Evolutionary conservation across 805 yeast species (phyloP), one percentile per base, ranked within the genome.

Genomic region (Metschnikowia cerradonensis): DNA sequence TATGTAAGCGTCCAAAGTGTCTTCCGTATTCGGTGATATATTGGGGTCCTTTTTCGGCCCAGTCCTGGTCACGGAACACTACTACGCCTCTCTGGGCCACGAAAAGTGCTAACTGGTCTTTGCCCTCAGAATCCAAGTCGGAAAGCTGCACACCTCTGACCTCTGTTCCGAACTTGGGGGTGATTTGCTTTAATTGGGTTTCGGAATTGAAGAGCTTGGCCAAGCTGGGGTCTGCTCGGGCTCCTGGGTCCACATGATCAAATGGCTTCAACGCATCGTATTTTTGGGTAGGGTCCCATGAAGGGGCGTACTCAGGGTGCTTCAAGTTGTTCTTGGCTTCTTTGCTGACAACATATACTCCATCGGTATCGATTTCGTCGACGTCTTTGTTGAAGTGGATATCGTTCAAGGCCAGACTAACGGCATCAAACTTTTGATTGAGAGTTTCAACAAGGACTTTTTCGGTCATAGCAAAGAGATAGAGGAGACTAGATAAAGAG

Each of bases 1-100:
- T 67, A 58, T 78, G 81, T 38, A 75, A 60, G 5, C 64, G 66
- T 14, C 75, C 75, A 49, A 57, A 71, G 56, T 71, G 60, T 37
- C 59, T 62, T n/a, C 67, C 72, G 48, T 57, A 70, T 32, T 70
- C 69, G 31, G 62, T 60, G 32, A 64, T 63, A 50, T 59, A 68
- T 30, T 59, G 53, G 8, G 74, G 74, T 2, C 58, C 58, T 19
- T 33, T 43, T 20, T 17, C 44, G 53, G 44, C 64, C 48, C 67
- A 65, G 56, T 68, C 67, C 52, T 68, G 73, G 53, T 68, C 57
- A 17, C 70, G 45, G 51, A 68, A 67, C 4, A 67, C 65, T 31
- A 65, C 71, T 10, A 68, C 72, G 4, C 73, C 73, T 38, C 72
- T 51, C 48, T 65, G 61, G 7, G 73, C 71, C 17, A 68, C 62